Evolutionary conservation across 2,329 filamentous ascomycete genomes (phyloP), one percentile per base, ranked within the genome.

Genomic region (Shiraia bambusicola): DNA sequence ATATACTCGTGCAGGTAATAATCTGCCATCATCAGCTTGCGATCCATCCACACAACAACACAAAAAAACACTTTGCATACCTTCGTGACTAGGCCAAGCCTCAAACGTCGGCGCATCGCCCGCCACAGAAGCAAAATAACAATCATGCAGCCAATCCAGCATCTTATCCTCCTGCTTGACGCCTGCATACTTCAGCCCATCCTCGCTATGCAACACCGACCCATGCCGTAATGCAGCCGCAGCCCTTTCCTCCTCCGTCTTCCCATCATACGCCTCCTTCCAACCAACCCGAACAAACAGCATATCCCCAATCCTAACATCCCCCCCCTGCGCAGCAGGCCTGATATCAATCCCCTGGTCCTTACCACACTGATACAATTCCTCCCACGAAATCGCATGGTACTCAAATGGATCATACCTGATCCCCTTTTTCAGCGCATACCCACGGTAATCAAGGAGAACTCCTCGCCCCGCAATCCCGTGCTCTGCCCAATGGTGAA

Each of bases 71-170:
- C 8, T 22, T 22, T 25, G 26, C 54, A 33, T 47, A 58, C 59
- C 51, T 39, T 73, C 70, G 25, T 77, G 38, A 0, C 79, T 77
- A 2, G 83, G 82, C 65, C 80, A 79, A 0, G 77, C 75, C 68
- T 88, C 85, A 47, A 88, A 86, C 0, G 77, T 72, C 14, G 77
- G 79, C 10, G 76, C 70, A 58, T 88, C 85, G 0, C 81, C 81
- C 0, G 77, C 82, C 1, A 85, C 82, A 1, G 79, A 81, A 0
- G 83, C 74, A 52, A 88, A 87, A 37, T 83, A 82, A 50, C 76
- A 79, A 56, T 88, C 82, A 70, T 86, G 84, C 44, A 88, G 49
- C 83, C 84, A 88, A 38, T 79, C 76, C 6, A 80, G 69, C 3
- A 83, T 76, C 31, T 76, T 76, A 34, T 79, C 67, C 35, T 79